Base-by-base conservation (phyloP, 1,139 yeast genomes). In the Lodderomyces beijingensis region DNA sequence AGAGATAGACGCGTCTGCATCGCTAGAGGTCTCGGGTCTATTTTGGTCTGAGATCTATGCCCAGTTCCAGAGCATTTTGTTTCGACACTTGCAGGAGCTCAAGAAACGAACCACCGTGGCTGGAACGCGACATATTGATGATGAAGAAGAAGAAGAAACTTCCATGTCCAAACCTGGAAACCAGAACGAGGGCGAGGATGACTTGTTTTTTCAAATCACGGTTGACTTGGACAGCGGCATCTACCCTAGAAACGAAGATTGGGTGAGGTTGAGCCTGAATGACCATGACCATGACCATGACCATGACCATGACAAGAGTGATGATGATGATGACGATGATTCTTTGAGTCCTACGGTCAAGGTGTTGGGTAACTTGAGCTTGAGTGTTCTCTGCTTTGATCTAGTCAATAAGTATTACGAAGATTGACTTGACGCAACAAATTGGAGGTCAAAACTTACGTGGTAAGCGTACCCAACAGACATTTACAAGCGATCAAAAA, bases 1-100 rank as follows among this genome's bases (percentile, higher is more conserved):
- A 4, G 27, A 36, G 9, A n/a, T n/a, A n/a, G 45, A 38, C 17
- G 22, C 22, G 3, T 42, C 46, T 12, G 28, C 40, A 12, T 28
- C 34, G 9, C 40, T 62, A 15, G 44, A 49, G 15, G 33, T 61
- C 2, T 55, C 60, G 3, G 53, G 46, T 3, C 37, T 63, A 18
- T 44, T 51, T 10, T 65, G 71, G 73, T 43, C 45, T 9, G 62
- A 53, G 20, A 45, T 68, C 2, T 57, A 59, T 38, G 43, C 60
- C 1, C 64, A 62, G 35, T 53, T 61, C 24, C 55, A 54, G 24
- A 44, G 60, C 5, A 32, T 59, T 9, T 40, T 66, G 20, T 61
- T 50, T 34, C 43, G 50, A 24, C 73, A 63, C 37, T 39, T 56
- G 5, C 56, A 59, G 30, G 62, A 62, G 33, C 42, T 56, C 24